phyloP scores from a whole-genome alignment of 2,329 filamentous ascomycete species.

The Ophiocordyceps camponoti-leonardi region DNA sequence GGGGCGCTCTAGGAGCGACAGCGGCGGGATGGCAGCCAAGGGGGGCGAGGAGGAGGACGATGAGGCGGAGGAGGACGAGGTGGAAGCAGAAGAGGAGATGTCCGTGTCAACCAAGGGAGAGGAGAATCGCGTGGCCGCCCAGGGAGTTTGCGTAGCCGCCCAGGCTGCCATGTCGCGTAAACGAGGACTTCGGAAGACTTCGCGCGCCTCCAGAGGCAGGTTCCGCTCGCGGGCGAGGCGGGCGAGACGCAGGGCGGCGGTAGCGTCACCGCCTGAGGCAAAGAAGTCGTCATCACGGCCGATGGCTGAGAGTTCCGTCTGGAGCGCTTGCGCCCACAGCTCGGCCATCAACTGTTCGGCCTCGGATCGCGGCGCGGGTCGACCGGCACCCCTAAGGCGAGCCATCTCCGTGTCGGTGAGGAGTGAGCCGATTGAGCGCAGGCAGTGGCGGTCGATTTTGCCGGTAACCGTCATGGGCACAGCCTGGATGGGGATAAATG shows the following conservation, averaged over 20 bases:
- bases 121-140: not conserved
- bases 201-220: slow-evolving; percentile 4
- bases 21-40: not conserved
- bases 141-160: not conserved
- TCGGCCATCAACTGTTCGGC: slow-evolving; percentile 4
- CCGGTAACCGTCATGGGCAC: slow-evolving; percentile 4
- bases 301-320: not conserved
- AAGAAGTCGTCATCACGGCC: slow-evolving; percentile 4
- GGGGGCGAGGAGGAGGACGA: not conserved
- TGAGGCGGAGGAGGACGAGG: not conserved
- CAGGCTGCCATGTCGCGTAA: slow-evolving; percentile 3
- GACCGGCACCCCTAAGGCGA: slow-evolving; percentile 1
- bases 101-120: not conserved
- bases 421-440: slow-evolving; percentile 8
- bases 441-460: slow-evolving; percentile 3
- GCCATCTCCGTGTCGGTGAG: not conserved
- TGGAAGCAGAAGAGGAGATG: not conserved
- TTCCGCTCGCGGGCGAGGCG: slow-evolving; percentile 13
- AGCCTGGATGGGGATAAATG: slow-evolving; percentile 3
- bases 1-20: not conserved
- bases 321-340: not conserved
- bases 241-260: slow-evolving; percentile 18
- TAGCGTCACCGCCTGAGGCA: slow-evolving; percentile 20
- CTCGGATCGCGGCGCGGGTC: slow-evolving; percentile 1
- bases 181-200: slow-evolving; percentile 3